Conservation (phyloP, 805 yeast genomes). For the Torulaspora franciscae region DNA sequence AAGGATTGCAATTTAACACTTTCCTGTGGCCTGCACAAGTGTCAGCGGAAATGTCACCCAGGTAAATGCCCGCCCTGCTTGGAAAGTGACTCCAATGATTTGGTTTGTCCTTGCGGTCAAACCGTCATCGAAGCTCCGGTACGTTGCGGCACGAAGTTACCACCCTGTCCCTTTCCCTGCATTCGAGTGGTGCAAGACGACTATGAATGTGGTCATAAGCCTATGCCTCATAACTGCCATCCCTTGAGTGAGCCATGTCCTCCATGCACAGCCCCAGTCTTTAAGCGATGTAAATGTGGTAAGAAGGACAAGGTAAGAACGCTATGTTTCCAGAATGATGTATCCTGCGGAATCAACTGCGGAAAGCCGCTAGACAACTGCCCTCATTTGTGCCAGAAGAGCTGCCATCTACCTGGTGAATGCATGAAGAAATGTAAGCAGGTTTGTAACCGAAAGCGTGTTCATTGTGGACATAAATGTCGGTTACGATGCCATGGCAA, state of each 20-base stretch:
- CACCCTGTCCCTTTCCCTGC: constrained; percentile 65
- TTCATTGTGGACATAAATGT: constrained; percentile 67
- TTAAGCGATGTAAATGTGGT: constrained; percentile 61
- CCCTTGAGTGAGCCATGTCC: constrained; percentile 63
- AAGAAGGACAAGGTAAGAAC: constrained; percentile 46
- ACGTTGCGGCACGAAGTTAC: constrained; percentile 69
- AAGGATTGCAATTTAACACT: constrained; percentile 57
- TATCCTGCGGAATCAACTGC: constrained; percentile 68
- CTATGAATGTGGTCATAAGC: constrained; percentile 64
- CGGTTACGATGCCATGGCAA: constrained; percentile 59
- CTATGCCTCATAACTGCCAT: constrained; percentile 72
- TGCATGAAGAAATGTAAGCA: constrained; percentile 59
- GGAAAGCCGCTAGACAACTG: constrained; percentile 46
- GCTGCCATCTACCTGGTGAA: constrained; percentile 54
- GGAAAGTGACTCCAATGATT: constrained; percentile 74
- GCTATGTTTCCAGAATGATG: constrained; percentile 62
- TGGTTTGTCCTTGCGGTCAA: constrained; percentile 74
- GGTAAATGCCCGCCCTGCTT: constrained; percentile 79
- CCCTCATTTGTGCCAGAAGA: constrained; percentile 46
- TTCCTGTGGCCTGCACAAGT: constrained; percentile 63
- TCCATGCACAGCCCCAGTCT: constrained; percentile 61
- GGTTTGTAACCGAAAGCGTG: constrained; percentile 49
- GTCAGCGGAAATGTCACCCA: constrained; percentile 67
- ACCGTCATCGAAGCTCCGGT: constrained; percentile 79
- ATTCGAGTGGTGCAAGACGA: constrained; percentile 38